phyloP scores from a whole-genome alignment of 2,329 filamentous ascomycete genomes.

The Diplodia mutila region DNA sequence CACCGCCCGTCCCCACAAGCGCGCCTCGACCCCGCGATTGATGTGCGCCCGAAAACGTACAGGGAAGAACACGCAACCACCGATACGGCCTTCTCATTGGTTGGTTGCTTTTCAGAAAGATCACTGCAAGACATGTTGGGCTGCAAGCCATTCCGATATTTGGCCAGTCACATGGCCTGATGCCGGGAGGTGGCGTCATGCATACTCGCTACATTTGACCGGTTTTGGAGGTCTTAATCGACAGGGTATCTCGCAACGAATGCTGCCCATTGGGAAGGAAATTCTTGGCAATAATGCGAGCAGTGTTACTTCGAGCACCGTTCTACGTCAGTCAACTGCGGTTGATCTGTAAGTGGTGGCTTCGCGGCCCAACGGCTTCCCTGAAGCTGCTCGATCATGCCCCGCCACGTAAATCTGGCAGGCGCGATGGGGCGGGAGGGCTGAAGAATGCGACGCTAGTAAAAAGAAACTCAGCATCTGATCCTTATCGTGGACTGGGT shows the following conservation, averaged over 20 bases:
- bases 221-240: not conserved
- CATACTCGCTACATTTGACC: not conserved
- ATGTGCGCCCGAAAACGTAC: not conserved
- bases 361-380: not conserved
- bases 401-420: too few relatives aligned
- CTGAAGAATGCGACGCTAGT: too few relatives aligned
- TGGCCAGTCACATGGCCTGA: not conserved
- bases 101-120: not conserved
- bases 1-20: not conserved
- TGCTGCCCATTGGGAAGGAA: not conserved
- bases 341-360: too few relatives aligned
- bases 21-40: too few relatives aligned
- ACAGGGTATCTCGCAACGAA: not conserved
- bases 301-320: not conserved
- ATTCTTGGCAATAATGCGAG: not conserved
- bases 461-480: too few relatives aligned
- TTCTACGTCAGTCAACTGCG: not conserved
- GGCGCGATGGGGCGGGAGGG: too few relatives aligned
- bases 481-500: too few relatives aligned
- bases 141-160: not conserved
- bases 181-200: not conserved
- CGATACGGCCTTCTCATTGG: too few relatives aligned
- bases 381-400: too few relatives aligned
- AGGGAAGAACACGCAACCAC: too few relatives aligned
- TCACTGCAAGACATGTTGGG: not conserved